These are phyloP conservation scores for Nematodospora anomalae DNA, from an alignment of 1,139 yeast genomes.

Conservation along the genomic window DNA sequence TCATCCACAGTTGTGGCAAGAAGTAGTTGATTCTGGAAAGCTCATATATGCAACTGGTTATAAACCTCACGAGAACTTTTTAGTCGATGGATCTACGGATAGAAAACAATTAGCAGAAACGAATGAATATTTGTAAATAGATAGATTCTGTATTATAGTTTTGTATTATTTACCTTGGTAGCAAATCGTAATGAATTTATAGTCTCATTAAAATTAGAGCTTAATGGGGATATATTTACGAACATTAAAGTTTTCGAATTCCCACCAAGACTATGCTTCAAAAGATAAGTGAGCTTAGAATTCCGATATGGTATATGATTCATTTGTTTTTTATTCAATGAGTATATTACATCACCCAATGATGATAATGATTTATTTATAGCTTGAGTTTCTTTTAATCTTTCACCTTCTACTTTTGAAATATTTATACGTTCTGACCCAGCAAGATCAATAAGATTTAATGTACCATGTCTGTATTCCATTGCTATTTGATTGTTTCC, in stretches of 20 bases:
- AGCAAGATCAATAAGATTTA: conserved; percentile 80
- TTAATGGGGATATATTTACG: conserved; percentile 79
- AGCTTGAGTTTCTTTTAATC: conserved; percentile 84
- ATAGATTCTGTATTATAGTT: conserved; percentile 20
- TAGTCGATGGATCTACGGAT: conserved; percentile 12
- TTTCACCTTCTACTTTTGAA: conserved; percentile 76
- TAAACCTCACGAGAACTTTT: conserved; percentile 27
- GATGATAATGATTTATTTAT: conserved; percentile 88
- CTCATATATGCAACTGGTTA: conserved; percentile 40
- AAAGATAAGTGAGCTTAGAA: conserved; percentile 70
- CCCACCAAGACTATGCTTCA: conserved; percentile 84
- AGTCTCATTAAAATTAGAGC: conserved; percentile 68
- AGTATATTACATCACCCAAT: conserved; percentile 85
- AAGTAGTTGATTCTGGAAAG: conserved; percentile 35
- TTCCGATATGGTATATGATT: conserved; percentile 55
- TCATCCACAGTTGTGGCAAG: conserved; percentile 50
- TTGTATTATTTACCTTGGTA: conserved; percentile 68
- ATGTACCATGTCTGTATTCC: conserved; percentile 51
- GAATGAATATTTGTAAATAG: conserved; percentile 1
- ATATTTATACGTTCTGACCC: conserved; percentile 84
- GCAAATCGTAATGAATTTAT: conserved; percentile 88
- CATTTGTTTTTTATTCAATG: conserved; percentile 47
- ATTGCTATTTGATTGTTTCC: conserved; percentile 61
- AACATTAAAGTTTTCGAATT: conserved; percentile 90
- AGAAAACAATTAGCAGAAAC: conserved; percentile 3